Evolutionary conservation across 495 filamentous ascomycete species (phyloP).

Genomic region (Xylaria nigripes): DNA sequence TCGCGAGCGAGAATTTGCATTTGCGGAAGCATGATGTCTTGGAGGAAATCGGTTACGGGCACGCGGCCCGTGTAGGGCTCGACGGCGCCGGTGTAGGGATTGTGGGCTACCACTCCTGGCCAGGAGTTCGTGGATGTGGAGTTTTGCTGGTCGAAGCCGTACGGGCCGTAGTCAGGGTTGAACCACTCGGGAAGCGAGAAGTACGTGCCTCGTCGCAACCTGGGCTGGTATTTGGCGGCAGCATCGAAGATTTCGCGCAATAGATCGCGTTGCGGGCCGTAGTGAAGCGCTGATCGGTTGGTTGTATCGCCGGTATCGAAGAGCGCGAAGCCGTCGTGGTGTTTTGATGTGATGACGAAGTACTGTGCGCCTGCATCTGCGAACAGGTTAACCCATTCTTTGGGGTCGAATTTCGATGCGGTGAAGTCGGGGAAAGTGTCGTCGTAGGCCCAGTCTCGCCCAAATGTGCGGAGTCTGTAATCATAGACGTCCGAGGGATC

Average conservation of each 20-base stretch:
- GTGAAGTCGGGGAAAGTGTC: conserved; percentile 50
- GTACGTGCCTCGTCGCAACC: conserved; percentile 43
- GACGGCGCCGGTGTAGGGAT: conserved; percentile 41
- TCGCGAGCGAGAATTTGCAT: conserved; percentile 41
- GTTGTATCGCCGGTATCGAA: conserved; percentile 40
- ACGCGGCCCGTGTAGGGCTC: conserved; percentile 44
- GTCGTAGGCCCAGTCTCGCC: conserved; percentile 44
- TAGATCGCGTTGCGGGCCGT: conserved; percentile 38
- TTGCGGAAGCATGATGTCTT: conserved; percentile 42
- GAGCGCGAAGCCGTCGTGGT: conserved; percentile 47
- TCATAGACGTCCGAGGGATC: conserved; percentile 33
- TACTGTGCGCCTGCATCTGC: conserved; percentile 47
- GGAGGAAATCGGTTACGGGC: conserved; percentile 39
- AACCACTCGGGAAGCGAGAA: conserved; percentile 52
- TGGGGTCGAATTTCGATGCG: conserved; percentile 38
- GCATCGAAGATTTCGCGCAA: conserved; percentile 45
- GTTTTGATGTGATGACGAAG: conserved; percentile 47
- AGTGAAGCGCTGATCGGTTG: conserved; percentile 38
- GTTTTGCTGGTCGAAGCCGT: conserved; percentile 25
- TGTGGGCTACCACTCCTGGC: conserved; percentile 33
- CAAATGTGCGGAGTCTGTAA: conserved; percentile 44
- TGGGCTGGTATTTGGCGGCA: conserved; percentile 40
- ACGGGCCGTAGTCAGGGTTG: conserved; percentile 42
- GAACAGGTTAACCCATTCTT: conserved; percentile 51
- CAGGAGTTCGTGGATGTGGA: conserved; percentile 12